A percentile compares a stretch with the other conserved stretches of the same genome.
These are phyloP conservation scores for Diutina catenulata DNA, from an alignment of 1,139 yeast genomes.

Conservation along the genomic window DNA sequence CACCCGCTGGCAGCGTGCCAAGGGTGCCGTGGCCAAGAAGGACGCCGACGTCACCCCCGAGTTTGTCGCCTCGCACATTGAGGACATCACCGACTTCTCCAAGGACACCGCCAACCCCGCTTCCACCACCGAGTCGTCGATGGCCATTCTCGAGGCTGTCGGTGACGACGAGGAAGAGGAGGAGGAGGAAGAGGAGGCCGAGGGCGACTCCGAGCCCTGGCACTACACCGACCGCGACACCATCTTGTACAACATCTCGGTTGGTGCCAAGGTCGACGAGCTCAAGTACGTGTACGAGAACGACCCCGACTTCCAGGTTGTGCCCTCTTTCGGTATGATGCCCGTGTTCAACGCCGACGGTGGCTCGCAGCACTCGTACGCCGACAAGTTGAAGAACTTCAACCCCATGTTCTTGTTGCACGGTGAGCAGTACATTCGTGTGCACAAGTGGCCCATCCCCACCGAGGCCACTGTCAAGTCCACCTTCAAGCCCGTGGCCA, in stretches of 20 bases:
- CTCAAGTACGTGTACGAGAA: conserved; percentile 74
- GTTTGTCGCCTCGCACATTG: conserved; percentile 57
- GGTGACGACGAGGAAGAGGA: conserved; percentile 24
- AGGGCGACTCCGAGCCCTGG: conserved; percentile 18
- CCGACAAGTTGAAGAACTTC: conserved; percentile 61
- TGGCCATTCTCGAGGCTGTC: conserved; percentile 64
- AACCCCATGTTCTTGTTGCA: conserved; percentile 84
- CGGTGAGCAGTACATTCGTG: conserved; percentile 88
- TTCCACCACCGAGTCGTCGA: conserved; percentile 64
- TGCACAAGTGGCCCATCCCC: conserved; percentile 74
- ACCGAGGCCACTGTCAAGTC: conserved; percentile 56
- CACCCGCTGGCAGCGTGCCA: conserved; percentile 92
- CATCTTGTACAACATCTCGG: conserved; percentile 77
- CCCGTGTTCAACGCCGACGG: conserved; percentile 45
- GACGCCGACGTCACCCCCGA: conserved; percentile 54
- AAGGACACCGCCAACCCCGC: conserved; percentile 48
- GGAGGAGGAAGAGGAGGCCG: conserved; percentile 33
- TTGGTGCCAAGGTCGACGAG: conserved; percentile 77
- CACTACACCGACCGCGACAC: conserved; percentile 42
- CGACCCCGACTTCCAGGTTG: conserved; percentile 67
- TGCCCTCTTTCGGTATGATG: conserved; percentile 88
- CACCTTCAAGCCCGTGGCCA: conserved; percentile 54
- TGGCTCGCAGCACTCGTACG: conserved; percentile 40
- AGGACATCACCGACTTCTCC: conserved; percentile 52
- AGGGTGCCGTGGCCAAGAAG: conserved; percentile 53